Percentiles rank a stretch among this genome's conserved stretches.
These are phyloP conservation scores for Peniophora sp. DNA, from an alignment of 1,284 basidiomycete genomes.

Conservation along the genomic window DNA sequence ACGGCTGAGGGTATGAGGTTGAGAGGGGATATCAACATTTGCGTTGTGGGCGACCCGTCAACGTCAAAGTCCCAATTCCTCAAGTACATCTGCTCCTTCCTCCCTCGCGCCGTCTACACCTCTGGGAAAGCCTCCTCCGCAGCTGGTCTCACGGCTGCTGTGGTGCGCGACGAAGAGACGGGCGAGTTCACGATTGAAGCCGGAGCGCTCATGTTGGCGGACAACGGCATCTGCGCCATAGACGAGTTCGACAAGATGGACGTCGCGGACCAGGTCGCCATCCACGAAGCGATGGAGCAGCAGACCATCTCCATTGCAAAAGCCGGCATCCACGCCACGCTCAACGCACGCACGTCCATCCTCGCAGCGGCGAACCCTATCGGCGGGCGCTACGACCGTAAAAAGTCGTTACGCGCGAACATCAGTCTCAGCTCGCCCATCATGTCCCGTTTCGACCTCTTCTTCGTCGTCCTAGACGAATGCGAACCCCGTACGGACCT, in stretches of 20 bases:
- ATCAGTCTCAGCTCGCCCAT: slow-evolving; percentile 98
- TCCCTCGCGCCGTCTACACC: slow-evolving; percentile 97
- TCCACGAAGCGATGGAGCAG: slow-evolving; percentile 99
- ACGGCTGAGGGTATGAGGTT: slow-evolving; percentile 95
- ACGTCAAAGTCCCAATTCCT: slow-evolving; percentile 98
- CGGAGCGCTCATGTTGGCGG: slow-evolving; percentile 97
- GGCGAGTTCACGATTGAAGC: slow-evolving; percentile 99
- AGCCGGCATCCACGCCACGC: slow-evolving; percentile 96
- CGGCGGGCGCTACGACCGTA: slow-evolving; percentile 94
- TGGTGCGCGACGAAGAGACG: slow-evolving; percentile 97
- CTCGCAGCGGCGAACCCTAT: slow-evolving; percentile 97
- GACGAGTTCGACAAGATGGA: slow-evolving; percentile 99
- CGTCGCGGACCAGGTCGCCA: slow-evolving; percentile 95
- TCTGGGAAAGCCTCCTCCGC: slow-evolving; percentile 99
- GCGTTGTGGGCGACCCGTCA: slow-evolving; percentile 95
- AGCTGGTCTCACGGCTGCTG: slow-evolving; percentile 96
- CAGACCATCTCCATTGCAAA: slow-evolving; percentile 99
- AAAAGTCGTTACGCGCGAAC: slow-evolving; percentile 90
- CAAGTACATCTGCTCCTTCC: slow-evolving; percentile 97
- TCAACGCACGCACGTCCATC: slow-evolving; percentile 97
- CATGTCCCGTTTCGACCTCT: slow-evolving; percentile 98
- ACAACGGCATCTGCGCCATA: slow-evolving; percentile 99
- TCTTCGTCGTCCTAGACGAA: slow-evolving; percentile 98
- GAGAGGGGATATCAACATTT: slow-evolving; percentile 97
- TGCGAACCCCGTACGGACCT: slow-evolving; percentile 91